Evolutionary conservation across 805 yeast species (phyloP), one percentile per base, ranked within the genome.

Genomic region (Allodekkera sacchari): DNA sequence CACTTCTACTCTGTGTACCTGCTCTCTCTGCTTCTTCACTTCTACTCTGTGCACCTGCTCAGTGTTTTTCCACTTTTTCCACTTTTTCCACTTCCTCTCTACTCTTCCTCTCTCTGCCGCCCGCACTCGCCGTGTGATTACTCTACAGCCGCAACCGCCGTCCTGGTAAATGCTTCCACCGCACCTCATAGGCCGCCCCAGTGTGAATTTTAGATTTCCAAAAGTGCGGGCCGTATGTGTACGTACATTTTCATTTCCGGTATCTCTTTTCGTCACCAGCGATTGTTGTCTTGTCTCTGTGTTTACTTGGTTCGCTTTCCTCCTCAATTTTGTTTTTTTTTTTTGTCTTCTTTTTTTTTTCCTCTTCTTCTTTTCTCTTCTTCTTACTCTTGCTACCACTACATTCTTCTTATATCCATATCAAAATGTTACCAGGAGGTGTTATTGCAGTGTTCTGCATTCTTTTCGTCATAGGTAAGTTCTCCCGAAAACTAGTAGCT

Each of bases 371-470:
- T n/a, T 10, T 18, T 22, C 18, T 31, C 19, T 16, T 18, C 19
- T 6, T 32, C 20, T 20, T 25, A 16, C 22, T 8, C 4, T 16
- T 24, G 19, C 12, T 25, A 10, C 14, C n/a, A 20, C 9, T 18
- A 5, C n/a, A 13, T 23, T 25, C 28, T 10, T 24, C 25, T n/a
- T 24, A 9, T 23, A 30, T 30, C 12, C 12, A 18, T 30, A n/a
- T 32, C 30, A 54, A 50, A 55, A 72, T 72, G 79, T 61, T 72
- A 39, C 79, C 79, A 63, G 62, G 75, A 41, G 79, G 79, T 65
- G 79, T 72, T 65, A 72, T 72, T 60, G 64, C 72, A 52, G 79
- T 72, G 46, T 72, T 72, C 62, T 55, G 59, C 43, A 65, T 72
- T 53, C 43, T 72, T 41, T 71, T 71, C 61, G 69, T 68, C 38